Evolutionary conservation across 1,284 basidiomycete species (phyloP).

Genomic region (Athelia psychrophila): DNA sequence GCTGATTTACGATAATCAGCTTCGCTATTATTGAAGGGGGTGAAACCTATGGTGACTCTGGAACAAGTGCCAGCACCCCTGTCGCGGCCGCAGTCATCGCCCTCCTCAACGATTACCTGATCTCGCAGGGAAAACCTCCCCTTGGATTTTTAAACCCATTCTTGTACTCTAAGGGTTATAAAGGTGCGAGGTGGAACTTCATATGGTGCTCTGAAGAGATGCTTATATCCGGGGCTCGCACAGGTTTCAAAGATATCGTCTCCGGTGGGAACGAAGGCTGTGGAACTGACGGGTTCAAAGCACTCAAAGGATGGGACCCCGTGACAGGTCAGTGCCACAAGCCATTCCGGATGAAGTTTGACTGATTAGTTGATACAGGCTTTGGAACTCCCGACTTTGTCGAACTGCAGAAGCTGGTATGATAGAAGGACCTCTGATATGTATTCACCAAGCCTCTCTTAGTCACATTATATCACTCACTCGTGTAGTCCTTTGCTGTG

Average conservation of each 20-base stretch:
- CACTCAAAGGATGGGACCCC: slow-evolving; percentile 57
- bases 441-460: too few relatives aligned
- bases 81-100: slow-evolving; percentile 52
- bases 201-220: too few relatives aligned
- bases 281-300: slow-evolving; percentile 36
- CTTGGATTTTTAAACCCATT: slow-evolving; percentile 66
- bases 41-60: slow-evolving; percentile 38
- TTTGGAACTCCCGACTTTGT: slow-evolving; percentile 63
- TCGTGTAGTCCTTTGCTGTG: too few relatives aligned
- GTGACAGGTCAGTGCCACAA: slow-evolving; percentile 29
- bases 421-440: too few relatives aligned
- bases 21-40: slow-evolving; percentile 63
- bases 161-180: slow-evolving; percentile 43
- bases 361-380: slow-evolving; percentile 25
- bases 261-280: slow-evolving; percentile 37
- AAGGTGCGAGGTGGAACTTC: too few relatives aligned
- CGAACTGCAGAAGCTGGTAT: slow-evolving; percentile 36
- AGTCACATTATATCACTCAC: too few relatives aligned
- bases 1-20: slow-evolving; percentile 11
- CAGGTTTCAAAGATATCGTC: slow-evolving; percentile 61
- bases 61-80: slow-evolving; percentile 45
- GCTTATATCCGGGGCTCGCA: too few relatives aligned
- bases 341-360: background rate
- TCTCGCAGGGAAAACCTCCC: slow-evolving; percentile 44
- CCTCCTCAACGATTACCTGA: slow-evolving; percentile 57